A percentile compares a stretch with the other conserved stretches of the same genome.
Conservation (phyloP, 768 basidiomycete genomes). For the Termitomyces sp. region DNA sequence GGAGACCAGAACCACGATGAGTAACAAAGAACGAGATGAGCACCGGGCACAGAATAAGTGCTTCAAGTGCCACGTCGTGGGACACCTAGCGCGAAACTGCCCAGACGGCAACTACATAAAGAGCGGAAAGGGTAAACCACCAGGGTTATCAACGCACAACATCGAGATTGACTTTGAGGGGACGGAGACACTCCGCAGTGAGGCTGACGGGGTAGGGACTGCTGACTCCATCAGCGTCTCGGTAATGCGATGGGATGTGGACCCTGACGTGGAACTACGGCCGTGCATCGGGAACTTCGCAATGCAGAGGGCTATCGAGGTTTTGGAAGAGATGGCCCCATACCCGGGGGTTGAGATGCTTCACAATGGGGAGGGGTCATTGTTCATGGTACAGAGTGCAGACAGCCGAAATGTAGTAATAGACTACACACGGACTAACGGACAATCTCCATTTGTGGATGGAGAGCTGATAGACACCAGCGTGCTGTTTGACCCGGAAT, state of each 20-base stretch:
- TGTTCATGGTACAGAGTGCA: background rate
- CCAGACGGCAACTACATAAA: background rate
- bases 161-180: no score
- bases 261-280: background rate
- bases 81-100: background rate
- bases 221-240: background rate
- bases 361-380: background rate
- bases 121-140: constrained; percentile 11
- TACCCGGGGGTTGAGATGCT: background rate
- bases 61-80: no score
- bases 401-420: background rate
- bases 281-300: background rate
- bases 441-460: background rate
- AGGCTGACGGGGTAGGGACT: background rate
- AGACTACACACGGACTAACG: background rate
- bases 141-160: constrained; percentile 11
- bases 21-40: no score
- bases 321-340: background rate
- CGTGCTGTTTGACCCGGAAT: background rate
- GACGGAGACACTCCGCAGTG: background rate
- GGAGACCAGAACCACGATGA: no score
- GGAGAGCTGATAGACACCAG: background rate
- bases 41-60: no score
- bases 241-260: background rate
- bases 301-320: background rate